Evolutionary conservation across 2,329 filamentous ascomycete genomes (phyloP), one percentile per base, ranked within the genome.

Genomic region (Fusarium armeniacum): DNA sequence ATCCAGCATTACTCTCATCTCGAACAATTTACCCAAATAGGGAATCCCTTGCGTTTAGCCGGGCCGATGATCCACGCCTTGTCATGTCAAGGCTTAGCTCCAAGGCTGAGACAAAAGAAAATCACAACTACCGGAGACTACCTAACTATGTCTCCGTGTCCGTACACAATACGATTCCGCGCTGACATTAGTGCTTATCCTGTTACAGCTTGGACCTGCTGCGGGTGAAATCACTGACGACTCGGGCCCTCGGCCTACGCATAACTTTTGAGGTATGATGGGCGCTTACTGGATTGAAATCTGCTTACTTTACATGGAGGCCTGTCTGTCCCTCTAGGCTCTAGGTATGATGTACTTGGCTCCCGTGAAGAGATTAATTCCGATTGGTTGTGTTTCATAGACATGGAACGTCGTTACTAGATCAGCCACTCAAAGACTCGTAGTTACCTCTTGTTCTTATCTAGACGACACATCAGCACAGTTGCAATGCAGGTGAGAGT

Each of bases 71-170:
- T 11, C 32, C 49, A 52, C 24, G 15, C 8, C 11, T 10, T 59
- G n/a, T 50, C 26, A 32, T 10, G 40, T 43, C 40, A 43, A 18
- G 58, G 57, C 59, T 55, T 58, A 62, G 59, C 32, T 46, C 28
- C 35, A 62, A 41, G 59, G 46, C 46, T 55, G 46, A 46, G 45
- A 46, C 5, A 11, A 15, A 43, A 24, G 13, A 24, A 43, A 8
- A 24, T 22, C 36, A 22, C 22, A 54, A 62, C 26, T 24, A 40
- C 33, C 26, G 30, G 20, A 20, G 20, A 20, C 20, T 20, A 20
- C 20, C 20, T 20, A 20, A 20, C 20, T 20, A 20, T 20, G 20
- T 20, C 20, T 20, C 24, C 24, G 24, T 35, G 13, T 45, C 44
- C 26, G 28, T 46, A 46, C 5, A 2, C 16, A 24, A 43, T 16